phyloP scores from a whole-genome alignment of 2,329 filamentous ascomycete species.

The Xylariaceae sp. region DNA sequence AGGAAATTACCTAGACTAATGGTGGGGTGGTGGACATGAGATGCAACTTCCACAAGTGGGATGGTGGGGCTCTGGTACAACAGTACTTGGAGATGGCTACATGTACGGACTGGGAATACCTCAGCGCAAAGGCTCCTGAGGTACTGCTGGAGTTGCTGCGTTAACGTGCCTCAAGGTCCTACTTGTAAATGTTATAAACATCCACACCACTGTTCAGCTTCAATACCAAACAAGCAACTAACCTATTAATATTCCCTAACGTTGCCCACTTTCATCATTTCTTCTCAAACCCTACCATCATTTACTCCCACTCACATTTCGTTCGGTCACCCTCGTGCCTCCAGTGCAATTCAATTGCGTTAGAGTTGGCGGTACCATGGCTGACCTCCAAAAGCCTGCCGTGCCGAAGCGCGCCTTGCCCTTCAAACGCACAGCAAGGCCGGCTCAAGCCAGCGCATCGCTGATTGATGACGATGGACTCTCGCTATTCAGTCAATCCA shows the following conservation, averaged over 20 bases:
- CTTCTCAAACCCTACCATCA: no score
- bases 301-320: no score
- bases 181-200: no score
- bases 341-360: background rate
- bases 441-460: slow-evolving; percentile 26
- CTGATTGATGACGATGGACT: slow-evolving; percentile 36
- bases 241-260: no score
- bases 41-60: background rate
- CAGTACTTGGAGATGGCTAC: no score
- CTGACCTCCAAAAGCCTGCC: slow-evolving; percentile 24
- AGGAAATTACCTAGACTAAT: background rate
- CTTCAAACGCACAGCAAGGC: slow-evolving; percentile 45
- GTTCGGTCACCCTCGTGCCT: background rate
- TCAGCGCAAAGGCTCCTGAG: no score
- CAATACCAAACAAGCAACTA: no score
- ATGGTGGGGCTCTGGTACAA: background rate
- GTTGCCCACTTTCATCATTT: no score
- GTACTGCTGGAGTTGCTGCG: background rate
- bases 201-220: no score
- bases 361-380: slow-evolving; percentile 25
- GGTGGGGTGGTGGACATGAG: slow-evolving; percentile 2
- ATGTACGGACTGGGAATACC: no score
- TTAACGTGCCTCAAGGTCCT: background rate
- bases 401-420: slow-evolving; percentile 38
- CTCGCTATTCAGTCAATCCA: slow-evolving; percentile 45